phyloP scores from a whole-genome alignment of 495 filamentous ascomycete species.

The Penicillium macrosclerotiorum region DNA sequence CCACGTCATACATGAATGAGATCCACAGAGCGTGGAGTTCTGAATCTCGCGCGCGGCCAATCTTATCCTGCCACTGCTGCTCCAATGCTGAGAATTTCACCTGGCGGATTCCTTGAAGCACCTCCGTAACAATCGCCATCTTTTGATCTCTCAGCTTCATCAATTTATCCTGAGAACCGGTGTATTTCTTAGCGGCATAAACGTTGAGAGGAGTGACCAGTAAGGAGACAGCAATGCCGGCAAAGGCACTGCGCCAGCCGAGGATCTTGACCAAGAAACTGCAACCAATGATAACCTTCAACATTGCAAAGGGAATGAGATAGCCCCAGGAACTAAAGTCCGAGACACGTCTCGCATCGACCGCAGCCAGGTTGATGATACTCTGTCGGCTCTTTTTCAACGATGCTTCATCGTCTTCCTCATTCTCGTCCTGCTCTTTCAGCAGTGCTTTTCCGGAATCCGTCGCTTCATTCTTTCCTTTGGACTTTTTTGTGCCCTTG shows the following conservation, averaged over 20 bases:
- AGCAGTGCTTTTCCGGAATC: slow-evolving; percentile 19
- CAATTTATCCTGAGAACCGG: slow-evolving; percentile 62
- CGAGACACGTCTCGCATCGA: slow-evolving; percentile 71
- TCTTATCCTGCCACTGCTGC: slow-evolving; percentile 72
- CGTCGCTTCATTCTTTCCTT: slow-evolving; percentile 21
- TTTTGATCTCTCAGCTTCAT: slow-evolving; percentile 82
- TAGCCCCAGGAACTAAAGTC: slow-evolving; percentile 68
- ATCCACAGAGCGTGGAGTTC: slow-evolving; percentile 67
- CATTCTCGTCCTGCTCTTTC: slow-evolving; percentile 36
- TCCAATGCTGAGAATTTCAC: slow-evolving; percentile 90
- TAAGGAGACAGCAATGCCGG: slow-evolving; percentile 63
- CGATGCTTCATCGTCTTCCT: slow-evolving; percentile 51
- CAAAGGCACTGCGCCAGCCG: slow-evolving; percentile 67
- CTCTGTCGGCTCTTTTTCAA: slow-evolving; percentile 68
- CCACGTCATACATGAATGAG: slow-evolving; percentile 59
- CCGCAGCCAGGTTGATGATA: slow-evolving; percentile 75
- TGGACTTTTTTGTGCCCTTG: slow-evolving; percentile 48
- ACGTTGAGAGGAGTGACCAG: slow-evolving; percentile 69
- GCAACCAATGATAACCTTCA: slow-evolving; percentile 64
- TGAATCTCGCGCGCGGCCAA: slow-evolving; percentile 59
- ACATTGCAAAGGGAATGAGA: slow-evolving; percentile 53
- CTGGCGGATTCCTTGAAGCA: slow-evolving; percentile 78
- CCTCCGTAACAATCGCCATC: slow-evolving; percentile 75
- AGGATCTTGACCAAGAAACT: slow-evolving; percentile 66
- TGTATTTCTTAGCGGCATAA: slow-evolving; percentile 64